phyloP scores from a whole-genome alignment of 345 rosid genomes.

The Pugionium cornutum region DNA sequence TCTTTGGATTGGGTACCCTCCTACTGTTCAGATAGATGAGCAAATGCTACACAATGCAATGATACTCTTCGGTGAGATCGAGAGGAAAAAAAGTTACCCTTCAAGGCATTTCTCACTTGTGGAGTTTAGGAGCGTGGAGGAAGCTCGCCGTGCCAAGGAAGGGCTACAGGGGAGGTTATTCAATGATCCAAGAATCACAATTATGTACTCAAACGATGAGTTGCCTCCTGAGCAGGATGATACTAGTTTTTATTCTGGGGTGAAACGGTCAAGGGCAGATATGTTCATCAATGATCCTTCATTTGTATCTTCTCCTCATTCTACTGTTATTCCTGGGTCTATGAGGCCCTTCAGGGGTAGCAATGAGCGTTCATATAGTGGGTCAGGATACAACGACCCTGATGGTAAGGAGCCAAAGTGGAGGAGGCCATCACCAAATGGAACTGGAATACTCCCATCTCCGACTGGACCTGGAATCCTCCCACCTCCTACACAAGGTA shows the following conservation, averaged over 20 bases:
- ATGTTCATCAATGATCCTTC: slow-evolving; percentile 48
- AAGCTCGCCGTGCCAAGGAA: slow-evolving; percentile 94
- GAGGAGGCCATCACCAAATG: slow-evolving; percentile 73
- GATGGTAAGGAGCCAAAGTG: slow-evolving; percentile 52
- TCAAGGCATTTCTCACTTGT: slow-evolving; percentile 82
- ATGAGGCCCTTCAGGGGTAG: slow-evolving; percentile 53
- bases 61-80: slow-evolving; percentile 98
- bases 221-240: slow-evolving; percentile 69
- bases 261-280: slow-evolving; percentile 66
- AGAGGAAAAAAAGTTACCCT: slow-evolving; percentile 77
- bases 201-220: slow-evolving; percentile 79
- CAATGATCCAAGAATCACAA: slow-evolving; percentile 85
- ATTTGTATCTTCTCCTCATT: slow-evolving; percentile 45
- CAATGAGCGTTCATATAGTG: slow-evolving; percentile 54
- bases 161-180: slow-evolving; percentile 90
- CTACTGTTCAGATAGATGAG: slow-evolving; percentile 83
- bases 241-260: slow-evolving; percentile 55
- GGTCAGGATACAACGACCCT: slow-evolving; percentile 58
- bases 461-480: slow-evolving; percentile 60
- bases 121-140: slow-evolving; percentile 92
- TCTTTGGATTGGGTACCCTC: slow-evolving; percentile 93
- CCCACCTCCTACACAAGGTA: slow-evolving; percentile 56
- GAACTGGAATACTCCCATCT: slow-evolving; percentile 58
- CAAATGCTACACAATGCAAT: slow-evolving; percentile 96
- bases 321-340: slow-evolving; percentile 45